A percentile compares a stretch with the other conserved stretches of the same genome.
These are phyloP conservation scores for Yamadazyma blattariae DNA, from an alignment of 1,139 yeast genomes.

Conservation along the genomic window DNA sequence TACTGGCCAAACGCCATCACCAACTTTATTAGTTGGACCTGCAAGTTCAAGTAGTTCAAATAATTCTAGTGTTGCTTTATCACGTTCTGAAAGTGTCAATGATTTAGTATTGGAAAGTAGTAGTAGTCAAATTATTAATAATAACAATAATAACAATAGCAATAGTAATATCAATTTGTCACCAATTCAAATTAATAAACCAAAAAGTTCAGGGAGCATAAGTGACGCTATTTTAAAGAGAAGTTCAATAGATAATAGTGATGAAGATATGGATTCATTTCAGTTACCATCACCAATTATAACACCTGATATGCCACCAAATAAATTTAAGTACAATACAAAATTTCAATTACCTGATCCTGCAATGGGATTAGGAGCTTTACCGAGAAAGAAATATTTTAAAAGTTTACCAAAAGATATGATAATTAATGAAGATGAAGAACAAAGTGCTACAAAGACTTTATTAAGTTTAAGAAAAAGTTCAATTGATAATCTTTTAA, in stretches of 20 bases:
- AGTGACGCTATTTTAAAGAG: no score
- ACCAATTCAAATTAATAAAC: not conserved
- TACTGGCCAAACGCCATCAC: not conserved
- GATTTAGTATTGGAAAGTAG: no score
- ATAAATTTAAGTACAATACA: slow-evolving; percentile 23
- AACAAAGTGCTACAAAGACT: slow-evolving; percentile 38
- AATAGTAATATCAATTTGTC: not conserved
- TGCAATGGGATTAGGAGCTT: slow-evolving; percentile 23
- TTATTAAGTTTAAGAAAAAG: slow-evolving; percentile 44
- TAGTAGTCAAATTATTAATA: not conserved
- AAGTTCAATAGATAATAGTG: slow-evolving; percentile 1
- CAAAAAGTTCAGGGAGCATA: not conserved
- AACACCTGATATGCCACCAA: slow-evolving; percentile 41
- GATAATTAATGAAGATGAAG: slow-evolving; percentile 16
- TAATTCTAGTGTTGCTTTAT: not conserved
- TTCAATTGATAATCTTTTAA: slow-evolving; percentile 39
- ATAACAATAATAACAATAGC: not conserved
- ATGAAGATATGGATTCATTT: slow-evolving; percentile 12
- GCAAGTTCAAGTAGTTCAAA: not conserved
- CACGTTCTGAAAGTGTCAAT: no score
- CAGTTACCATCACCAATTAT: slow-evolving; percentile 43
- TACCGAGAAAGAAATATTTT: slow-evolving; percentile 28
- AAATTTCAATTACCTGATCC: slow-evolving; percentile 41
- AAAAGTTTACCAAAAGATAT: slow-evolving; percentile 22
- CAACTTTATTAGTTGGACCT: not conserved